phyloP scores from a whole-genome alignment of 1,139 yeast genomes.

The Candida frijolesensis region DNA sequence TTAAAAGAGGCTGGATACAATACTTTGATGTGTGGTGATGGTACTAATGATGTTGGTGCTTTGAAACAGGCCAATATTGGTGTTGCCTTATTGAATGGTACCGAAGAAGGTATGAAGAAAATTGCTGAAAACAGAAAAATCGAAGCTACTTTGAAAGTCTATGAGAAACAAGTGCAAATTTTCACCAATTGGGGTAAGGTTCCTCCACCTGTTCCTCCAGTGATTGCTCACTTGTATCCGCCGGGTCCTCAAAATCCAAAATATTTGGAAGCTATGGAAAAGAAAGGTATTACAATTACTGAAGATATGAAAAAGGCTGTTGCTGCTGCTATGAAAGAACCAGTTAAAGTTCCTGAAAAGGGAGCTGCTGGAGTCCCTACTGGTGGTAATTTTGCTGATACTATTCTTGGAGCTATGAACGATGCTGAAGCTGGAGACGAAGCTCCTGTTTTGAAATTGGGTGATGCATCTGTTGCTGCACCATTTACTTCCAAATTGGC shows the following conservation, averaged over 20 bases:
- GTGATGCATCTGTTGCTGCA: slow-evolving; percentile 99
- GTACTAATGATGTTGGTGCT: slow-evolving; percentile 99
- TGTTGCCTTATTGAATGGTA: slow-evolving; percentile 94
- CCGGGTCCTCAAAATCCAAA: slow-evolving; percentile 94
- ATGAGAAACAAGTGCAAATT: slow-evolving; percentile 80
- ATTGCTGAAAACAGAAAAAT: slow-evolving; percentile 78
- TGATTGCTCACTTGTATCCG: slow-evolving; percentile 92
- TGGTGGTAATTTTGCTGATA: slow-evolving; percentile 62
- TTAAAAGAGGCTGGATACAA: slow-evolving; percentile 88
- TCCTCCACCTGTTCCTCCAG: slow-evolving; percentile 81
- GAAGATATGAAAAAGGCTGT: slow-evolving; percentile 66
- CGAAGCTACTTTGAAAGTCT: slow-evolving; percentile 66
- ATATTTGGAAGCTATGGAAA: slow-evolving; percentile 82
- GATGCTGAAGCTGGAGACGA: slow-evolving; percentile 77
- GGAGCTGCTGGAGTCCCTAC: slow-evolving; percentile 27
- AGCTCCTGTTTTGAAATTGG: slow-evolving; percentile 90
- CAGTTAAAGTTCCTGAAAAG: slow-evolving; percentile 14
- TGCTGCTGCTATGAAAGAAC: slow-evolving; percentile 46
- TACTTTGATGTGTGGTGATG: slow-evolving; percentile 99
- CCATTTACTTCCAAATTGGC: slow-evolving; percentile 96
- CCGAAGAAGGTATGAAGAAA: slow-evolving; percentile 91
- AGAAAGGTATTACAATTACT: slow-evolving; percentile 75
- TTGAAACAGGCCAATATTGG: slow-evolving; percentile 98
- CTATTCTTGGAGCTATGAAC: slow-evolving; percentile 68
- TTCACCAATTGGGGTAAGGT: slow-evolving; percentile 83